phyloP scores from a whole-genome alignment of 306 rosid species.

The Glycyrrhiza uralensis region DNA sequence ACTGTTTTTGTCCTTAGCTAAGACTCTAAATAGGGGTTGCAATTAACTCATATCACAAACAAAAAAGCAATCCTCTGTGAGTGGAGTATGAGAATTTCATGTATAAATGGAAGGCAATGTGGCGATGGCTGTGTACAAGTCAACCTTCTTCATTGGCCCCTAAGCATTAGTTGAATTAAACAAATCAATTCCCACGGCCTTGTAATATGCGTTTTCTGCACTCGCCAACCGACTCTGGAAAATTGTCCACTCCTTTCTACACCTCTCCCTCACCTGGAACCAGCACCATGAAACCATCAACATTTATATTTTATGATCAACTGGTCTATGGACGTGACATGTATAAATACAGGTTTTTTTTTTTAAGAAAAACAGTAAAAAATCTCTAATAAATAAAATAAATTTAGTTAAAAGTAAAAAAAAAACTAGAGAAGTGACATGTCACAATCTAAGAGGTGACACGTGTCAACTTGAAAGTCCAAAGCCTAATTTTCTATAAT shows the following conservation, averaged over 20 bases:
- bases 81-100: not conserved
- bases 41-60: constrained; percentile 26
- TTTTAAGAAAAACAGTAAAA: no score
- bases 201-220: constrained; percentile 76
- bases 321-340: no score
- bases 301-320: not conserved
- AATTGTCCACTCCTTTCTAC: constrained; percentile 95
- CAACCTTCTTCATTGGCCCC: not conserved
- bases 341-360: no score
- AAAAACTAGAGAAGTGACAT: no score
- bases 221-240: constrained; percentile 72
- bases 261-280: constrained; percentile 90
- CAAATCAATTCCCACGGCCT: constrained; percentile 48
- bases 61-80: not conserved
- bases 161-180: constrained; percentile 50
- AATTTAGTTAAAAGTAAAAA: no score
- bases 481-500: no score
- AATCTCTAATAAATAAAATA: no score
- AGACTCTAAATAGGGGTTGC: constrained; percentile 18
- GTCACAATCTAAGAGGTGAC: no score
- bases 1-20: constrained; percentile 7
- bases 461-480: no score
- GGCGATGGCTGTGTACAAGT: constrained; percentile 27
- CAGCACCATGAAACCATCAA: constrained; percentile 24
- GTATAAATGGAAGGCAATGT: constrained; percentile 27